Base-by-base conservation (phyloP, 768 basidiomycete species). In the Podaxis sp. region DNA sequence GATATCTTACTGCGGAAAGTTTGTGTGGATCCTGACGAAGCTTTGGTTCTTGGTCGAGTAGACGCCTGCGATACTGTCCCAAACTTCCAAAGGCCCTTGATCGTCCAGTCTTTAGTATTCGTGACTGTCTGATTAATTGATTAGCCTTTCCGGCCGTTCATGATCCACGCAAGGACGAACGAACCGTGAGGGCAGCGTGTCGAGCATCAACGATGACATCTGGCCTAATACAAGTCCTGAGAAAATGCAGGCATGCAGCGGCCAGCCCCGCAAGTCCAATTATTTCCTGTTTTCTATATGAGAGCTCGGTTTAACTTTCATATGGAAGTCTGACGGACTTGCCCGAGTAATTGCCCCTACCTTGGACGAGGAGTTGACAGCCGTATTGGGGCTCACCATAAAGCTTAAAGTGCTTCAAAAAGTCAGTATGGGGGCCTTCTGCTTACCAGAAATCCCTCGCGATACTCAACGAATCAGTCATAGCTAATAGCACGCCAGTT, bases 21-120 rank as follows among this genome's bases (percentile, higher is more conserved):
- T 87, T 22, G 86, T 86, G 64, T 88, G 87, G 12, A 86, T 79
- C 33, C 86, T 77, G 13, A 87, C 81, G 65, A 73, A 82, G 49
- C 78, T 72, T 36, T 69, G 66, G 62, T 84, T 81, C 62, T 79
- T 81, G n/a, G 86, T 86, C 41, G 72, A 67, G 66, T 87, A 87
- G 0, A 84, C 57, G 0, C 85, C 87, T 1, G 82, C 82, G 13
- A 87, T 75, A 7, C 66, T 67, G 59, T 87, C 85, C 77, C 81
- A 86, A 4, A 78, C 4, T 7, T 62, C 68, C 22, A 68, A 66
- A 0, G 78, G 75, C 13, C 75, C 52, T 30, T 72, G 28, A 2
- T 73, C 78, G 63, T 85, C 75, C 0, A 84, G 51, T 0, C 78
- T 79, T 65, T 86, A 85, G 67, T 76, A 87, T 0, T 72, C 74